Percentiles rank a stretch among this genome's conserved stretches.
phyloP scores from a whole-genome alignment of 257 asterid genomes.

The Thymus mandschuricus region DNA sequence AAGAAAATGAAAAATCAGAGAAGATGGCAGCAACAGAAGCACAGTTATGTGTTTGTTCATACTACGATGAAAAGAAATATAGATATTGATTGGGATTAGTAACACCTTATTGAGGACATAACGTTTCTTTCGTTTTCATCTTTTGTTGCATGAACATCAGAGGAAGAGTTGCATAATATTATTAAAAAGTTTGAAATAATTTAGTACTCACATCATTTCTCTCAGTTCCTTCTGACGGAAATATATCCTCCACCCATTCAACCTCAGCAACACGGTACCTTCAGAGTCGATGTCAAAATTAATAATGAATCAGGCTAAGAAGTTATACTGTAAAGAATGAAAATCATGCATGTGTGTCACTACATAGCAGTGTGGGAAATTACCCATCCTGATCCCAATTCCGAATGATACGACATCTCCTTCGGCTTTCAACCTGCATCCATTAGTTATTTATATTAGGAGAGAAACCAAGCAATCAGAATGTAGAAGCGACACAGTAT shows the following conservation, averaged over 20 bases:
- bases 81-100: neutral
- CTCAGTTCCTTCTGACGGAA: conserved; percentile 70
- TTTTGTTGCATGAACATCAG: neutral
- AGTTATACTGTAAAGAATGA: conserved; percentile 12
- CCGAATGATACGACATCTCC: conserved; percentile 80
- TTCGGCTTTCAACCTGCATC: conserved; percentile 87
- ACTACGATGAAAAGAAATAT: neutral
- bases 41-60: neutral
- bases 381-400: conserved; percentile 99
- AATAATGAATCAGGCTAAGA: conserved; percentile 30
- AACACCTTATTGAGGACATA: neutral
- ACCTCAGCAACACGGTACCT: conserved; percentile 97
- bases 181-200: neutral
- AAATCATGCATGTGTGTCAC: conserved; percentile 4
- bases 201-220: conserved; percentile 66
- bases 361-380: conserved; percentile 27
- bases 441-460: conserved; percentile 28
- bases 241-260: conserved; percentile 79
- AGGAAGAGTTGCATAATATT: neutral
- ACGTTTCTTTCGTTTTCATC: neutral
- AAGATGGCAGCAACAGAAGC: conserved; percentile 1
- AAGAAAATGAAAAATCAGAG: neutral
- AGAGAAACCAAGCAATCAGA: conserved; percentile 24
- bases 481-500: conserved; percentile 9
- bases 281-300: conserved; percentile 32